These are phyloP conservation scores for Scheffersomyces segobiensis DNA, from an alignment of 1,139 yeast genomes.

Conservation along the genomic window DNA sequence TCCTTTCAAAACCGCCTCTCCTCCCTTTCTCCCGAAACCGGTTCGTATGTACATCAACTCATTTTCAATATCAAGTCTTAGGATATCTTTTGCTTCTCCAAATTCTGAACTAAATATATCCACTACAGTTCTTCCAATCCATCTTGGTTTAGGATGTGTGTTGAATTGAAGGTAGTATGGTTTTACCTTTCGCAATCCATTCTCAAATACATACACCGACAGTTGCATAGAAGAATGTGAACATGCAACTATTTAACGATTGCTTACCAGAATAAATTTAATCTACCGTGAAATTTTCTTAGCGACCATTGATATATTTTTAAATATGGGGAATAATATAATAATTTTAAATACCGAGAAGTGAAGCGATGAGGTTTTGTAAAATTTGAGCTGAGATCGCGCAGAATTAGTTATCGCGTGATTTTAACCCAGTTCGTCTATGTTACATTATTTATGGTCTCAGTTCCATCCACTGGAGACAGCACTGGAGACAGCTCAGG, in stretches of 20 bases:
- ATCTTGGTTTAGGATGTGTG: conserved; percentile 49
- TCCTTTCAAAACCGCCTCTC: conserved; percentile 20
- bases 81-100: conserved; percentile 30
- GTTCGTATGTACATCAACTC: conserved; percentile 26
- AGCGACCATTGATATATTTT: neutral
- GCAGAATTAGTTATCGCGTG: neutral
- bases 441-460: neutral
- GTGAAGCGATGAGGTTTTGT: neutral
- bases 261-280: neutral
- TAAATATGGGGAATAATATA: neutral
- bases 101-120: conserved; percentile 48
- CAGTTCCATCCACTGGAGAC: neutral
- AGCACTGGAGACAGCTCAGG: neutral
- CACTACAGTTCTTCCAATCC: conserved; percentile 45
- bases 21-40: conserved; percentile 27
- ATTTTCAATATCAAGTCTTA: conserved; percentile 25
- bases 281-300: neutral
- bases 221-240: neutral
- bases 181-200: conserved; percentile 44
- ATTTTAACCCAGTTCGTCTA: neutral
- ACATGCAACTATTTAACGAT: neutral
- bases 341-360: neutral
- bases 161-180: conserved; percentile 45
- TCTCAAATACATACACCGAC: conserved; percentile 24
- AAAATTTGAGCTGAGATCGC: neutral